A percentile compares a stretch with the other conserved stretches of the same genome.
phyloP scores from a whole-genome alignment of 2,329 filamentous ascomycete genomes.

The Teratosphaeria epicoccoides region DNA sequence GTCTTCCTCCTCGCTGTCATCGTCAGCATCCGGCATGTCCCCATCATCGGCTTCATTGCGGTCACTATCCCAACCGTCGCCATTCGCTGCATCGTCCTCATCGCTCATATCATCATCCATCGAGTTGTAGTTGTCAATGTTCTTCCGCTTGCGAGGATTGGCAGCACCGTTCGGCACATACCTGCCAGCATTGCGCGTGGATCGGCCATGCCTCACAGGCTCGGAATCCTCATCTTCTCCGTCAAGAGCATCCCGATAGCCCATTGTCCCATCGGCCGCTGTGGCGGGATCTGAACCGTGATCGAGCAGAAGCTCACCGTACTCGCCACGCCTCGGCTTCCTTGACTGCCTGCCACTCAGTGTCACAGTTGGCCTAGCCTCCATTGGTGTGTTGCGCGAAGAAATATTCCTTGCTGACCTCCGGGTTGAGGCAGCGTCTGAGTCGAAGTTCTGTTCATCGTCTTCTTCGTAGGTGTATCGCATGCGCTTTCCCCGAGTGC shows the following conservation, averaged over 20 bases:
- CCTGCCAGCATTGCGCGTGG: conserved; percentile 19
- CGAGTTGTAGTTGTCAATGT: conserved; percentile 47
- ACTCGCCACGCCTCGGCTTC: conserved; percentile 52
- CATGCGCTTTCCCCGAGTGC: conserved; percentile 88
- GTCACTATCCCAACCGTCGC: conserved; percentile 61
- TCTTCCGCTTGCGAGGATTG: conserved; percentile 34
- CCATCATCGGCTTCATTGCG: conserved; percentile 58
- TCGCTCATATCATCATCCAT: conserved; percentile 54
- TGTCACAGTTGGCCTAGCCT: conserved; percentile 55
- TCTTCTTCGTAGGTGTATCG: conserved; percentile 95
- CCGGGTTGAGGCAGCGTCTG: conserved; percentile 56
- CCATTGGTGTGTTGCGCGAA: conserved; percentile 59
- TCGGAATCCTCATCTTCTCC: conserved; percentile 38
- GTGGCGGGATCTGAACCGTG: conserved; percentile 21
- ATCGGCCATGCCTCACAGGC: conserved; percentile 33
- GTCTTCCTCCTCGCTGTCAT: conserved; percentile 43
- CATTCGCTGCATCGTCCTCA: conserved; percentile 48
- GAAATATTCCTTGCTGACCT: conserved; percentile 50
- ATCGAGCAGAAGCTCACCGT: conserved; percentile 51
- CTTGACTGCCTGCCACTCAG: conserved; percentile 79
- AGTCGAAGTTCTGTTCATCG: conserved; percentile 55
- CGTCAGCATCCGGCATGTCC: conserved; percentile 32
- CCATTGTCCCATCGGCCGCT: conserved; percentile 27
- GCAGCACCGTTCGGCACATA: conserved; percentile 17
- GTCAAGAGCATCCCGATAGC: conserved; percentile 19